Evolutionary conservation across 768 basidiomycete species (phyloP), one percentile per base, ranked within the genome.

Genomic region (Xanthoconium stramineum): DNA sequence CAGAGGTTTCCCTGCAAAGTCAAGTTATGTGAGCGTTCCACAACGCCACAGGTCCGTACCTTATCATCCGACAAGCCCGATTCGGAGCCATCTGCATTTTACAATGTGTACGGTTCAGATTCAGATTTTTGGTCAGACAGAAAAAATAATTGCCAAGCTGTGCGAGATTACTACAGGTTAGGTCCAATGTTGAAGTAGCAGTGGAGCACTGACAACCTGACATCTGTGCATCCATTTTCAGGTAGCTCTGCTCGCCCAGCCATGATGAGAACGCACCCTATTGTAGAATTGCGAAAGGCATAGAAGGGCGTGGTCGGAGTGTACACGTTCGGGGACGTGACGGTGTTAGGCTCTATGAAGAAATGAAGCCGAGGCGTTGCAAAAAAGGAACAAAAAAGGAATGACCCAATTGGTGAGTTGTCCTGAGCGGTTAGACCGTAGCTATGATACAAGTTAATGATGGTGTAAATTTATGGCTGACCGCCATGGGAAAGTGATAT

Each of bases 41-140:
- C 55, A 28, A 55, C 61, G 61, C 68, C 70, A 69, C 65, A 62
- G 57, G 58, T 39, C 64, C 59, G 37, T 50, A 45, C 54, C 47
- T 29, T 42, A 47, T 47, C 53, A 51, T 45, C 47, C n/a, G 39
- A 37, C 48, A n/a, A 44, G 33, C 24, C 36, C 30, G 39, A 44
- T 48, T n/a, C 38, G 14, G 47, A 24, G 49, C 32, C 2, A 32
- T 20, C 17, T 24, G n/a, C 47, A 20, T 29, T 37, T 13, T 39
- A 28, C n/a, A 48, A 36, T 29, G 35, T 38, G 19, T 32, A 32
- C 15, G 11, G 24, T 35, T 47, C 53, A 47, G 29, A 50, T 33
- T 44, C n/a, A 17, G 43, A 28, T 45, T 44, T 45, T 44, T 51
- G 6, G n/a, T 28, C 9, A 33, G n/a, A 14, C 45, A 37, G 28